These are phyloP conservation scores for Penicillium verrucosum DNA, from an alignment of 2,329 filamentous ascomycete species.

Conservation along the genomic window DNA sequence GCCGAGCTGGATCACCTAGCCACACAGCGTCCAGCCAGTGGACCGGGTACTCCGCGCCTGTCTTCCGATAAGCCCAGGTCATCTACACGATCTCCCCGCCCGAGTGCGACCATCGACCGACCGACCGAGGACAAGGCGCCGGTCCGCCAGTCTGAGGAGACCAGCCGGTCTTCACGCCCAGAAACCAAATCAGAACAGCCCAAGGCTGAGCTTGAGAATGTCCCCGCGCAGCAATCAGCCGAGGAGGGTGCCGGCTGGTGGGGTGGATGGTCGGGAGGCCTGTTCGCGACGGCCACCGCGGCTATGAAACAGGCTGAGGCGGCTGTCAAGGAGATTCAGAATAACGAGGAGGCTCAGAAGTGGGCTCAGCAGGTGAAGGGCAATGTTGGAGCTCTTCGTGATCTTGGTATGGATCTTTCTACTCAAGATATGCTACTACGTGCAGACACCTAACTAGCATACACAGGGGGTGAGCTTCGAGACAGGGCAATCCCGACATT, in stretches of 20 bases:
- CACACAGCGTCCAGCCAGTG: conserved; percentile 63
- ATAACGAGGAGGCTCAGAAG: conserved; percentile 92
- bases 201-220: conserved; percentile 41
- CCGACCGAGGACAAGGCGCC: conserved; percentile 63
- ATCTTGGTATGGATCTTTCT: conserved; percentile 59
- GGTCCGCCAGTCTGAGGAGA: conserved; percentile 73
- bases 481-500: conserved; percentile 90
- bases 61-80: conserved; percentile 48
- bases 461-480: conserved; percentile 76
- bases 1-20: conserved; percentile 83
- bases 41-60: conserved; percentile 77
- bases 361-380: conserved; percentile 94
- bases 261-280: conserved; percentile 56
- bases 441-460: conserved; percentile 1
- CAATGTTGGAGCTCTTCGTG: conserved; percentile 75
- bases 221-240: conserved; percentile 45
- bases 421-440: not conserved
- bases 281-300: conserved; percentile 72
- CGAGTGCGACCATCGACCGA: conserved; percentile 51
- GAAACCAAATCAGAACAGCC: conserved; percentile 63
- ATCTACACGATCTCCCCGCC: conserved; percentile 55
- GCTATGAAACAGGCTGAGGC: conserved; percentile 86
- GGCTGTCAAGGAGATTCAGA: conserved; percentile 89
- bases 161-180: conserved; percentile 66
- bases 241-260: conserved; percentile 73